phyloP scores from a whole-genome alignment of 2,329 filamentous ascomycete species.

The Magnaporthiopsis poae region DNA sequence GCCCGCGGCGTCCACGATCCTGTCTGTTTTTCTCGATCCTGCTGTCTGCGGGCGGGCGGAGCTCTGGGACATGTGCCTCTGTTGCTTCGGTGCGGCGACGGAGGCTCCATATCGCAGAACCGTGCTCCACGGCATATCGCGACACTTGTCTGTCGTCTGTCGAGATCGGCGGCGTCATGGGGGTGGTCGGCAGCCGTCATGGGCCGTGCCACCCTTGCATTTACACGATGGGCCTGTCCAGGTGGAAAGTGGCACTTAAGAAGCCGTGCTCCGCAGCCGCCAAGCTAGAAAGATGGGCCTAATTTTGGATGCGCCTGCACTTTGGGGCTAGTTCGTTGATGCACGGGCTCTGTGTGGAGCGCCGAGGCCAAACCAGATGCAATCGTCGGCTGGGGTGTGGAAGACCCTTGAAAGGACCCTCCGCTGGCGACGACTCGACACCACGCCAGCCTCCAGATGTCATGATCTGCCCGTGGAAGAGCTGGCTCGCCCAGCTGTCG shows the following conservation, averaged over 20 bases:
- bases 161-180: neutral
- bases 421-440: neutral
- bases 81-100: neutral
- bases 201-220: neutral
- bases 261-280: neutral
- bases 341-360: constrained; percentile 3
- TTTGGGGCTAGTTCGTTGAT: neutral
- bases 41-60: neutral
- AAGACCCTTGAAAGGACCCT: neutral
- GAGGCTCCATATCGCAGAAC: neutral
- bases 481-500: neutral
- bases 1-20: neutral
- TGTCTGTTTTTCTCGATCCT: neutral
- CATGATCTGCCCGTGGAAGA: neutral
- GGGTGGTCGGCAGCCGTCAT: neutral
- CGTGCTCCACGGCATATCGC: neutral
- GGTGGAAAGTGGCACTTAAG: neutral
- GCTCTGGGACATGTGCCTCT: neutral
- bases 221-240: neutral
- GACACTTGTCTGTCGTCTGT: neutral
- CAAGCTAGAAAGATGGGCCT: constrained; percentile 4
- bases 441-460: neutral
- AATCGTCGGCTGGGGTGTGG: neutral
- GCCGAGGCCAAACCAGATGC: neutral
- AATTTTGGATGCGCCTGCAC: constrained; percentile 6